Percentiles rank a stretch among this genome's conserved stretches.
Conservation (phyloP, 2,329 filamentous ascomycete species). For the Tolypocladium cylindrosporum region DNA sequence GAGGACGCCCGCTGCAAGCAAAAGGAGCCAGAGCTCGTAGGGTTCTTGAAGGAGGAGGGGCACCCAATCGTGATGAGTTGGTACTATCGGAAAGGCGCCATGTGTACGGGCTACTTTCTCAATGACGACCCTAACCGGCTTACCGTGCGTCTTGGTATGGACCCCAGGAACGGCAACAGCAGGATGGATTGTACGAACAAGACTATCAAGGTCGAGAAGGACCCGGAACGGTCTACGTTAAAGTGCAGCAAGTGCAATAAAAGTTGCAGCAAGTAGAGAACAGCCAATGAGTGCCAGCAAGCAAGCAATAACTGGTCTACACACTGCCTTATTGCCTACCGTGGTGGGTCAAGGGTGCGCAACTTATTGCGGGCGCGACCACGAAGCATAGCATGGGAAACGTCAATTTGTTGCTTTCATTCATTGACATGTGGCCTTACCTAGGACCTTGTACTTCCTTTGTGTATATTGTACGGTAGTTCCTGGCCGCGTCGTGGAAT, state of each 20-base stretch:
- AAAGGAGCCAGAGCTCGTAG: neutral
- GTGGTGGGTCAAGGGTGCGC: neutral
- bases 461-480: too few species aligned
- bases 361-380: neutral
- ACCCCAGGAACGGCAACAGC: constrained; percentile 3
- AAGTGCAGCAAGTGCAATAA: neutral
- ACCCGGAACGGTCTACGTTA: neutral
- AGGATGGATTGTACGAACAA: constrained; percentile 5
- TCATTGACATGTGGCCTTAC: neutral
- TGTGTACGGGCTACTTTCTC: constrained; percentile 2
- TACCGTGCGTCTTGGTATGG: constrained; percentile 3
- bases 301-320: neutral
- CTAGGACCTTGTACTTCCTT: too few species aligned
- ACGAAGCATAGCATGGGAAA: neutral
- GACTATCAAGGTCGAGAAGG: neutral
- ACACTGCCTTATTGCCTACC: neutral
- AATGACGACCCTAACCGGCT: constrained; percentile 4
- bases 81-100: neutral
- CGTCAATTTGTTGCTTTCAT: neutral
- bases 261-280: neutral
- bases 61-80: neutral
- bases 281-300: neutral
- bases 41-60: neutral
- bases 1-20: constrained; percentile 2
- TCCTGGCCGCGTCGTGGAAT: too few species aligned